Evolutionary conservation across 78 protist species (phyloP).

Genomic region (Thecamonas trahens): DNA sequence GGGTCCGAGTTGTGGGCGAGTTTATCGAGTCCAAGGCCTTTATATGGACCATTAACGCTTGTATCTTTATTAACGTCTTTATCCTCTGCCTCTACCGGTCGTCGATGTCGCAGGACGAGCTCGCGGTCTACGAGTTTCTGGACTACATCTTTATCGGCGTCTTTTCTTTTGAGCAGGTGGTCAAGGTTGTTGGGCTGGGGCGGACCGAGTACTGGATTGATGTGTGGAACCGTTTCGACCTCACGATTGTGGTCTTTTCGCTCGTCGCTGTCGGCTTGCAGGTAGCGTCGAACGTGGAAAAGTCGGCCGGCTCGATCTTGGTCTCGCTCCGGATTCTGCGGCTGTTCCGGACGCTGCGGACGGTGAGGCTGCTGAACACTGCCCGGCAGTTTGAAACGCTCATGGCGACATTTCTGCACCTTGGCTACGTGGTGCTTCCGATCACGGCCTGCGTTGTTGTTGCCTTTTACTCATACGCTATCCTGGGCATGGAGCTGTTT

Average conservation of each 20-base stretch:
- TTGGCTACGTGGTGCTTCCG: background rate
- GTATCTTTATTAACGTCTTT: background rate
- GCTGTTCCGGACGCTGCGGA: background rate
- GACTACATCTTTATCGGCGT: background rate
- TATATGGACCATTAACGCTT: background rate
- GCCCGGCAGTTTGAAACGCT: background rate
- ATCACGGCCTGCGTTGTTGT: background rate
- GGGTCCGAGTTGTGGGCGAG: background rate
- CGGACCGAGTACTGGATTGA: background rate
- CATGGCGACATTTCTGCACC: background rate
- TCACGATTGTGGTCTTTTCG: background rate
- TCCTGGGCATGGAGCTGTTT: constrained; percentile 1
- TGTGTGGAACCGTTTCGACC: background rate
- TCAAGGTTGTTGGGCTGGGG: background rate
- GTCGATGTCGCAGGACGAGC: background rate
- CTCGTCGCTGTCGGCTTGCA: background rate
- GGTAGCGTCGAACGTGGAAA: background rate
- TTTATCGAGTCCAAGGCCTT: background rate
- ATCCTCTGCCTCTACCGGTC: background rate
- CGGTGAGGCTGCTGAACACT: background rate
- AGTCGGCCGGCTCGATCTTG: background rate
- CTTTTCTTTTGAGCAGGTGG: background rate
- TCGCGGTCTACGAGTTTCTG: background rate
- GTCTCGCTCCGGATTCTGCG: background rate
- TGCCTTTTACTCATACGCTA: background rate